These are phyloP conservation scores for Boechera divaricarpa DNA, from an alignment of 345 rosid species.

Conservation along the genomic window DNA sequence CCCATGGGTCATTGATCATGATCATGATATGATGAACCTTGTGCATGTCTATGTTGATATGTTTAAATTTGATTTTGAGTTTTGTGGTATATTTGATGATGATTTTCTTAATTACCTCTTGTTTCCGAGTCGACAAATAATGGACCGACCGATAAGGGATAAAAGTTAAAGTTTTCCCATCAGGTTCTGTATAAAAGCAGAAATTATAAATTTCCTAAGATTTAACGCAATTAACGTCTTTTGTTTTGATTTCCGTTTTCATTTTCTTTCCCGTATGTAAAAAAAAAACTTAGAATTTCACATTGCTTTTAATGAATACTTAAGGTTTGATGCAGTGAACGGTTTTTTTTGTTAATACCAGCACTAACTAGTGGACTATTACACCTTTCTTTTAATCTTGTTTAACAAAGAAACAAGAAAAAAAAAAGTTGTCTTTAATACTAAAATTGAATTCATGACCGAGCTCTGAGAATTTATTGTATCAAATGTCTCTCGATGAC, in stretches of 20 bases:
- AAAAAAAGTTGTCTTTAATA: not conserved
- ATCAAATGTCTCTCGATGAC: not conserved
- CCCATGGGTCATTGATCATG: slow-evolving; percentile 52
- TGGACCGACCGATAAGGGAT: slow-evolving; percentile 45
- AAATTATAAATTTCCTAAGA: slow-evolving; percentile 33
- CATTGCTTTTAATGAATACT: not conserved
- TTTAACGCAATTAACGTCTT: slow-evolving; percentile 31
- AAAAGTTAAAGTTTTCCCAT: slow-evolving; percentile 33
- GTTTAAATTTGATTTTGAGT: slow-evolving; percentile 35
- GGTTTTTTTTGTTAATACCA: not conserved
- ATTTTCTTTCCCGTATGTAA: not conserved
- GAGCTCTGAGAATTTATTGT: not conserved
- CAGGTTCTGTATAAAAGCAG: slow-evolving; percentile 34
- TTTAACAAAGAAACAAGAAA: not conserved
- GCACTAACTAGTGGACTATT: not conserved
- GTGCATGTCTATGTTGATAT: slow-evolving; percentile 35
- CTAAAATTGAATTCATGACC: not conserved
- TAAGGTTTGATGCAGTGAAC: not conserved
- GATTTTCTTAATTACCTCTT: slow-evolving; percentile 29
- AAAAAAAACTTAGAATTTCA: not conserved
- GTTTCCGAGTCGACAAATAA: slow-evolving; percentile 39
- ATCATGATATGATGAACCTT: slow-evolving; percentile 21
- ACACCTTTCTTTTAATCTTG: not conserved
- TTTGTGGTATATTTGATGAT: slow-evolving; percentile 39
- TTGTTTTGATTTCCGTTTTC: slow-evolving; percentile 2